Conservation (phyloP, 2,329 filamentous ascomycete genomes). For the Corniculantispora saksenae region DNA sequence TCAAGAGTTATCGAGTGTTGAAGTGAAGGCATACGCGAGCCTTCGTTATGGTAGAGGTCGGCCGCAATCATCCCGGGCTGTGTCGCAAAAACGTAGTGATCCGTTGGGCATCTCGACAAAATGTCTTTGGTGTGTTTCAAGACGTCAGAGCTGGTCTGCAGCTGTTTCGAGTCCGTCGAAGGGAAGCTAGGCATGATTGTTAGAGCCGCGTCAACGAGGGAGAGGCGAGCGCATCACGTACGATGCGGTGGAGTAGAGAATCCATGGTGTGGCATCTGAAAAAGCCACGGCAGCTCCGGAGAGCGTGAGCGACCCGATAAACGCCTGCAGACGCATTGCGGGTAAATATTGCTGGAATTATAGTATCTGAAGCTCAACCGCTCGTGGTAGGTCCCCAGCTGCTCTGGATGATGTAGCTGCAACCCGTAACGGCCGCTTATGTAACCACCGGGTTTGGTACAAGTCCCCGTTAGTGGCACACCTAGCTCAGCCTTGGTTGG, state of each 20-base stretch:
- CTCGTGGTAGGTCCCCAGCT: not conserved
- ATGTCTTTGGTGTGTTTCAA: constrained; percentile 47
- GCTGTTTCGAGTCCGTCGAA: constrained; percentile 38
- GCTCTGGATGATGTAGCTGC: not conserved
- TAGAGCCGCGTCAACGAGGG: not conserved
- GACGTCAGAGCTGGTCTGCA: constrained; percentile 51
- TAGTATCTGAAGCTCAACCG: constrained; percentile 1
- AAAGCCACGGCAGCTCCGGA: constrained; percentile 69
- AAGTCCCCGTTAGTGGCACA: constrained; percentile 28
- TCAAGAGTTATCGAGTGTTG: constrained; percentile 41
- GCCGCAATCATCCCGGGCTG: constrained; percentile 72
- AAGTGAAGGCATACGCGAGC: constrained; percentile 56
- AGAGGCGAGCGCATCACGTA: constrained; percentile 47
- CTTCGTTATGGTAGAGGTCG: constrained; percentile 61
- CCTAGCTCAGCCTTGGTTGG: constrained; percentile 23
- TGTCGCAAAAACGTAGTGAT: constrained; percentile 74
- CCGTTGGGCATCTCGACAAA: constrained; percentile 69
- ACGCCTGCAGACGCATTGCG: constrained; percentile 57
- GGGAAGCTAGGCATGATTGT: constrained; percentile 27
- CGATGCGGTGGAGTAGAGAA: constrained; percentile 83
- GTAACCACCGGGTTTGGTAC: constrained; percentile 13
- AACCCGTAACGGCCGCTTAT: not conserved
- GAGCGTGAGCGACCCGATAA: constrained; percentile 54
- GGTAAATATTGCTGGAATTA: constrained; percentile 24
- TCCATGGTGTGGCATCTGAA: constrained; percentile 83